Conservation (phyloP, 352 stramenopile species). For the Phytophthora vignae region DNA sequence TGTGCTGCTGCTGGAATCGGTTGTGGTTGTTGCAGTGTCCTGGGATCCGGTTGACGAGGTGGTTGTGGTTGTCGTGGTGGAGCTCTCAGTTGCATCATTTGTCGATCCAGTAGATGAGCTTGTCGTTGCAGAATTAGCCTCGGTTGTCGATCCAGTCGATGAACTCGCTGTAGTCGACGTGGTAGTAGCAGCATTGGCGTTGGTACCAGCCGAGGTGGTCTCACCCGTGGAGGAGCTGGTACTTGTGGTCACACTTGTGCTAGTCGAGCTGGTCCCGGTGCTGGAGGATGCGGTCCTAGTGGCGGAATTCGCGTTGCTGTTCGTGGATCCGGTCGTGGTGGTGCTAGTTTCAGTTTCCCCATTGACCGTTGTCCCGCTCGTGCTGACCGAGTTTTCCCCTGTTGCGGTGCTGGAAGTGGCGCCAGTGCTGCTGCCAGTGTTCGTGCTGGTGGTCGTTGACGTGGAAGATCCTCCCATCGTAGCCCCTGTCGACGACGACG, state of each 20-base stretch:
- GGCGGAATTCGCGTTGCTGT: slow-evolving; percentile 1
- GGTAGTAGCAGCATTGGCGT: neutral
- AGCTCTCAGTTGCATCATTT: slow-evolving; percentile 5
- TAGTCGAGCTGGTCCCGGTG: slow-evolving; percentile 11
- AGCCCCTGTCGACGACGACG: slow-evolving; percentile 18
- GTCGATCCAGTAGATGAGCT: slow-evolving; percentile 16
- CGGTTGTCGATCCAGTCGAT: neutral
- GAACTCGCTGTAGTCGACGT: slow-evolving; percentile 5
- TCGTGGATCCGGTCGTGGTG: slow-evolving; percentile 10
- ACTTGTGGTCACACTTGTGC: slow-evolving; percentile 7
- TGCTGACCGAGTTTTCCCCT: slow-evolving; percentile 14
- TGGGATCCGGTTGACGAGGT: slow-evolving; percentile 16
- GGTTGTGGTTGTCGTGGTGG: slow-evolving; percentile 13
- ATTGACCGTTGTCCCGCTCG: slow-evolving; percentile 8
- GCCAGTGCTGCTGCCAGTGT: slow-evolving; percentile 1
- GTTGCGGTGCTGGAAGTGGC: slow-evolving; percentile 9
- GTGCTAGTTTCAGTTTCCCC: neutral
- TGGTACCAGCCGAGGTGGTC: neutral
- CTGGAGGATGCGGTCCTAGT: slow-evolving; percentile 8
- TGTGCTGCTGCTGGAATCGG: slow-evolving; percentile 7
- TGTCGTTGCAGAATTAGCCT: neutral
- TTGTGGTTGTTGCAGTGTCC: neutral
- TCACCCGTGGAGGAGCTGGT: slow-evolving; percentile 5
- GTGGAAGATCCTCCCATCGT: slow-evolving; percentile 17
- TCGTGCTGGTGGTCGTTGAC: slow-evolving; percentile 9